phyloP scores from a whole-genome alignment of 257 asterid species.

The Solanum paucissectum region DNA sequence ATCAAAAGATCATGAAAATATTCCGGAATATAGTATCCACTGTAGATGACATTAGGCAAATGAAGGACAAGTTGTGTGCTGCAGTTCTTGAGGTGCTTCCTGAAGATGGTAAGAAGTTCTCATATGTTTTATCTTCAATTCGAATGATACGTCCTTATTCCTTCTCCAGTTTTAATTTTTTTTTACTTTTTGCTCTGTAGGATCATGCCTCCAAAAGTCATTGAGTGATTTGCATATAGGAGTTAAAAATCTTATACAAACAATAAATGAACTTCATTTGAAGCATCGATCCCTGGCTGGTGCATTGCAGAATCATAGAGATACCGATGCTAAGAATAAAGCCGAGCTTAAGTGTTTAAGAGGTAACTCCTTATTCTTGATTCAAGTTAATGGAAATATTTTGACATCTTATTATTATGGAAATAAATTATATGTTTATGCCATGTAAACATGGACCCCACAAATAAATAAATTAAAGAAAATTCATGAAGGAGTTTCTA shows the following conservation, averaged over 20 bases:
- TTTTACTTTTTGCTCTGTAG: slow-evolving; percentile 22
- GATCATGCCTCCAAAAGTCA: slow-evolving; percentile 38
- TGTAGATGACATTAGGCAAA: slow-evolving; percentile 35
- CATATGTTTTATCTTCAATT: neutral
- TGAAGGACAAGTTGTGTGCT: slow-evolving; percentile 37
- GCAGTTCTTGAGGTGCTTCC: slow-evolving; percentile 36
- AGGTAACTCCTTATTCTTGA: slow-evolving; percentile 30
- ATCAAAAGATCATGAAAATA: slow-evolving; percentile 29
- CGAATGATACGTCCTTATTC: neutral
- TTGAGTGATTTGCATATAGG: slow-evolving; percentile 41
- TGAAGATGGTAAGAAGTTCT: slow-evolving; percentile 46
- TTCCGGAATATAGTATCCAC: slow-evolving; percentile 35
- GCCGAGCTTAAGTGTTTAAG: slow-evolving; percentile 51
- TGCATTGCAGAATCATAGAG: slow-evolving; percentile 66
- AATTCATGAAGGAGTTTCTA: neutral
- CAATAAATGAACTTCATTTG: slow-evolving; percentile 48
- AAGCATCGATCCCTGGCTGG: slow-evolving; percentile 69
- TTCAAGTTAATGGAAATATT: neutral
- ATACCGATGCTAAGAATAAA: slow-evolving; percentile 67
- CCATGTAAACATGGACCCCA: neutral
- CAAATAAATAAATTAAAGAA: neutral
- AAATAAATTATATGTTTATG: neutral
- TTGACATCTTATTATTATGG: neutral
- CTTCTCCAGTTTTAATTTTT: neutral
- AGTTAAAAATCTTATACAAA: slow-evolving; percentile 48